Evolutionary conservation across 805 yeast genomes (phyloP), one percentile per base, ranked within the genome.

Genomic region (Limtongia smithiae): DNA sequence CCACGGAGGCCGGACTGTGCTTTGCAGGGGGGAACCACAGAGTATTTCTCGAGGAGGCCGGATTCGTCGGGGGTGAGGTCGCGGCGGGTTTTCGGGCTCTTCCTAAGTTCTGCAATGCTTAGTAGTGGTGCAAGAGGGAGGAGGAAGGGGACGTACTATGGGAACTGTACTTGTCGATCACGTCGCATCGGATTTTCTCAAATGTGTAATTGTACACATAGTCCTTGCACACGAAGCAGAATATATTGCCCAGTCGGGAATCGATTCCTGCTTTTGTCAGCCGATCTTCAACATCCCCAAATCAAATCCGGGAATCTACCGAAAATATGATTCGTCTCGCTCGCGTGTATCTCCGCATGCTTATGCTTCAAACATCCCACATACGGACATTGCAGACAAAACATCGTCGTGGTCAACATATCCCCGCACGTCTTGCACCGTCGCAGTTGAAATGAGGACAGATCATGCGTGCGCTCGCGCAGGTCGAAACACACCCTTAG

Each of bases 171-270:
- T 9, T 18, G 14, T 34, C 53, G 31, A 38, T 49, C 34, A 28
- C 50, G 27, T 22, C 22, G n/a, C 8, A 57, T 44, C 89, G 68
- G 27, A 76, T 71, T n/a, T 64, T 63, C 51, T 83, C 86, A 33
- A 85, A 66, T 40, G 69, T 68, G 2, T 77, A 73, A 59, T 84
- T 84, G 52, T 82, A 77, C 22, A 85, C 78, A 61, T 82, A 83
- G 59, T 82, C 82, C 14, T 78, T 76, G 67, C 97, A 91, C 64
- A 75, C 79, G 66, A 85, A 84, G 65, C 97, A 91, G 62, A 79
- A 83, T 37, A 90, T 66, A 39, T 82, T 73, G 1, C 90, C 90
- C 42, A 79, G 75, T 17, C 71, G 70, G 2, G 88, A 72, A 65
- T 84, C 89, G 33, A 87, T 82, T 20, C 83, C 87, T 64, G 81